These are phyloP conservation scores for Neurospora terricola DNA, from an alignment of 495 filamentous ascomycete genomes.

Conservation along the genomic window DNA sequence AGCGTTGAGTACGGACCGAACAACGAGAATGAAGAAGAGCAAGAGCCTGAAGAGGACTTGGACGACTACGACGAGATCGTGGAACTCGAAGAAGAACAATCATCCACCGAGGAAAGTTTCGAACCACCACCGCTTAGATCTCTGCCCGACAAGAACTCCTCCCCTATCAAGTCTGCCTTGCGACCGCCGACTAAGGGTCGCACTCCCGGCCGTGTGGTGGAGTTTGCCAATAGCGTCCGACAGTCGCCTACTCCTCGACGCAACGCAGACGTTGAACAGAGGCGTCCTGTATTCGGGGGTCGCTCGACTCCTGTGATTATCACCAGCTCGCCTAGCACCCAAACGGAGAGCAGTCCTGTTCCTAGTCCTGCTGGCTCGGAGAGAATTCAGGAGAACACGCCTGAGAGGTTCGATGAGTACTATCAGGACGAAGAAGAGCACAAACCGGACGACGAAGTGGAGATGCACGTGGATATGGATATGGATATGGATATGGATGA, in stretches of 20 bases:
- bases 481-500: background rate
- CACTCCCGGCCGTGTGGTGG: constrained; percentile 37
- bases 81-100: constrained; percentile 8
- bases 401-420: constrained; percentile 10
- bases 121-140: constrained; percentile 5
- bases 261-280: background rate
- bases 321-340: background rate
- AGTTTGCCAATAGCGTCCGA: constrained; percentile 29
- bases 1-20: background rate
- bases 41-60: background rate
- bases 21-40: constrained; percentile 1
- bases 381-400: background rate
- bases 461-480: background rate
- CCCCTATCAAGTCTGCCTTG: constrained; percentile 41
- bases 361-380: background rate
- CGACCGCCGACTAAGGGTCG: constrained; percentile 33
- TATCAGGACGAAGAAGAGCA: background rate
- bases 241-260: background rate
- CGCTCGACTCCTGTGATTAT: background rate
- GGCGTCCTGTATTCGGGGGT: background rate
- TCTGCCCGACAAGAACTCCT: constrained; percentile 26
- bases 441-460: background rate
- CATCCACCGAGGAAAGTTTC: constrained; percentile 4
- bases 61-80: background rate
- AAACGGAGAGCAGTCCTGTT: background rate